These are phyloP conservation scores for Aspergillus terreus DNA, from an alignment of 2,329 filamentous ascomycete species.

Conservation along the genomic window DNA sequence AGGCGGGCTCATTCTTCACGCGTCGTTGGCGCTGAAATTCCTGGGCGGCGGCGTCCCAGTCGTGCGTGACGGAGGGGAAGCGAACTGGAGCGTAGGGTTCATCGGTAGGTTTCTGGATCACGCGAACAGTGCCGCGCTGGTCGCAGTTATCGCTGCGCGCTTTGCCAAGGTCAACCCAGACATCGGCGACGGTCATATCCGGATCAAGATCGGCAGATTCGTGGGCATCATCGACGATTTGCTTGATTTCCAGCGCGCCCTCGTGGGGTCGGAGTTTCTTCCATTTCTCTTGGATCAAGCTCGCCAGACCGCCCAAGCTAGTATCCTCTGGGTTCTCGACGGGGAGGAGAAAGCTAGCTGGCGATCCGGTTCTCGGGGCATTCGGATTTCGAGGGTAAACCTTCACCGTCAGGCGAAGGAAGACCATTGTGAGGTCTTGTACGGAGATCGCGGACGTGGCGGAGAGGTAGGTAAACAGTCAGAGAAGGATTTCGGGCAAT, in stretches of 20 bases:
- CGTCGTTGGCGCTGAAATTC: conserved; percentile 15
- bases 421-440: conserved; percentile 24
- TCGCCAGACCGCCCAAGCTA: conserved; percentile 26
- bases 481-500: too few relatives aligned
- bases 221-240: conserved; percentile 34
- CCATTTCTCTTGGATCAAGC: conserved; percentile 33
- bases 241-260: conserved; percentile 32
- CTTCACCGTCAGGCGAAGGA: conserved; percentile 35
- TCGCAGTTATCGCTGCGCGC: conserved; percentile 31
- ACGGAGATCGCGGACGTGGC: too few relatives aligned
- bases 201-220: conserved; percentile 28
- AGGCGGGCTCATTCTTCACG: conserved; percentile 10
- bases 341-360: conserved; percentile 28
- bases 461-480: too few relatives aligned
- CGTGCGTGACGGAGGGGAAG: conserved; percentile 33
- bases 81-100: conserved; percentile 18
- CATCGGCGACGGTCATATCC: conserved; percentile 34
- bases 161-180: conserved; percentile 37
- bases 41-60: conserved; percentile 29
- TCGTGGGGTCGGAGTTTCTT: conserved; percentile 27
- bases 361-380: conserved; percentile 10
- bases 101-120: conserved; percentile 28
- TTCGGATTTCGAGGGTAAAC: conserved; percentile 22
- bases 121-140: conserved; percentile 32
- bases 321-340: conserved; percentile 29